phyloP scores from a whole-genome alignment of 805 yeast species.

The Myxozyma nipponensis region DNA sequence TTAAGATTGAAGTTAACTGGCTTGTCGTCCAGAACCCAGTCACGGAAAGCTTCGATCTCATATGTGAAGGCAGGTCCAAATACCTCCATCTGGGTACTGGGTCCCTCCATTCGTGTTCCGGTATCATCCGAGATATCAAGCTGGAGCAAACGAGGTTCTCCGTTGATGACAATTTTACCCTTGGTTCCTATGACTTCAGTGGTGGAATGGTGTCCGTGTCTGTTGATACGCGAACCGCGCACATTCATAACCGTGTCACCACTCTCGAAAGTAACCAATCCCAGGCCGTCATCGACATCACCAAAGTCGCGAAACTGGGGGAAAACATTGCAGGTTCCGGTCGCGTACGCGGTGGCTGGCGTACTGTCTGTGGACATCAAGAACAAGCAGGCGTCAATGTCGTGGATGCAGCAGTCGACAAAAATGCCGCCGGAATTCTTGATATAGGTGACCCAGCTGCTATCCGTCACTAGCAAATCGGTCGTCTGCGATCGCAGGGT shows the following conservation, averaged over 20 bases:
- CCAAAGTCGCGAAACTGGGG: slow-evolving; percentile 28
- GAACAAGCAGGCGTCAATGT: slow-evolving; percentile 28
- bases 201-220: slow-evolving; percentile 29
- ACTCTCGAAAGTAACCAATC: slow-evolving; percentile 23
- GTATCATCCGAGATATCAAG: slow-evolving; percentile 19
- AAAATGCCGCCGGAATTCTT: slow-evolving; percentile 31
- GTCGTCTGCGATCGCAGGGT: slow-evolving; percentile 28
- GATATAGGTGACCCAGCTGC: slow-evolving; percentile 27
- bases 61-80: slow-evolving; percentile 14
- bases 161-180: slow-evolving; percentile 27
- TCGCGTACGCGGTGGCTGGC: slow-evolving; percentile 25
- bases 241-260: slow-evolving; percentile 20
- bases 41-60: slow-evolving; percentile 23
- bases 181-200: slow-evolving; percentile 30
- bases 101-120: slow-evolving; percentile 23
- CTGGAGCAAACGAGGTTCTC: slow-evolving; percentile 18
- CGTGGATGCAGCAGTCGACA: slow-evolving; percentile 30
- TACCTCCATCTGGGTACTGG: slow-evolving; percentile 18
- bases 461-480: slow-evolving; percentile 14
- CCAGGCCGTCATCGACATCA: slow-evolving; percentile 31
- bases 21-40: slow-evolving; percentile 20
- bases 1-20: slow-evolving; percentile 20
- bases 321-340: slow-evolving; percentile 27
- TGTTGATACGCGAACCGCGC: slow-evolving; percentile 26
- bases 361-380: slow-evolving; percentile 21